Evolutionary conservation across 2,329 filamentous ascomycete genomes (phyloP).

Genomic region (Thelonectria blattea): DNA sequence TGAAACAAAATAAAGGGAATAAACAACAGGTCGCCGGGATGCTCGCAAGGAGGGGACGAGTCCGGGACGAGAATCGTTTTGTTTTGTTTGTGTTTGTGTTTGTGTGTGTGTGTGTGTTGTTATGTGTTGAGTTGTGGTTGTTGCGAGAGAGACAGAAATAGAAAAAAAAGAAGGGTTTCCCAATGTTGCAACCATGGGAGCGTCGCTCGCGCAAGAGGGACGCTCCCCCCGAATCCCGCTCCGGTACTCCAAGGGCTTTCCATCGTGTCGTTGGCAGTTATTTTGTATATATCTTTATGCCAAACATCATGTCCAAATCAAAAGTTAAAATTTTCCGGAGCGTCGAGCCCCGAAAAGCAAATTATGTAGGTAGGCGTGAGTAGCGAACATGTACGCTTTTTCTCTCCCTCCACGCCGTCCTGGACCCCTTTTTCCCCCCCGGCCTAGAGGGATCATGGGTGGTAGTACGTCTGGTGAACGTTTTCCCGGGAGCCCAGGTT

Average conservation of each 20-base stretch:
- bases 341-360: constrained; percentile 4
- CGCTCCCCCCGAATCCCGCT: constrained; percentile 17
- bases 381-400: not conserved
- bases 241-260: constrained; percentile 21
- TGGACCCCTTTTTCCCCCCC: not conserved
- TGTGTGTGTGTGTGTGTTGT: no score
- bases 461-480: constrained; percentile 36
- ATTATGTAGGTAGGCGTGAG: constrained; percentile 9
- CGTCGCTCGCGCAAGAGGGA: constrained; percentile 2
- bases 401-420: not conserved
- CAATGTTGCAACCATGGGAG: constrained; percentile 1
- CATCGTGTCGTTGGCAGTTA: constrained; percentile 6
- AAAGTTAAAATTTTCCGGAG: not conserved
- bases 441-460: constrained; percentile 30
- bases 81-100: no score
- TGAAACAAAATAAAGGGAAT: constrained; percentile 1
- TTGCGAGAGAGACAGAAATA: no score
- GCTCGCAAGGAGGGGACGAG: constrained; percentile 12
- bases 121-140: no score
- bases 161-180: not conserved
- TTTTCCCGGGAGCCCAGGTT: constrained; percentile 19
- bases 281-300: not conserved
- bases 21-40: not conserved
- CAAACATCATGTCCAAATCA: not conserved
- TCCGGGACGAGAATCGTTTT: not conserved